phyloP scores from a whole-genome alignment of 2,329 filamentous ascomycete species.

The Helicocarpus griseus region DNA sequence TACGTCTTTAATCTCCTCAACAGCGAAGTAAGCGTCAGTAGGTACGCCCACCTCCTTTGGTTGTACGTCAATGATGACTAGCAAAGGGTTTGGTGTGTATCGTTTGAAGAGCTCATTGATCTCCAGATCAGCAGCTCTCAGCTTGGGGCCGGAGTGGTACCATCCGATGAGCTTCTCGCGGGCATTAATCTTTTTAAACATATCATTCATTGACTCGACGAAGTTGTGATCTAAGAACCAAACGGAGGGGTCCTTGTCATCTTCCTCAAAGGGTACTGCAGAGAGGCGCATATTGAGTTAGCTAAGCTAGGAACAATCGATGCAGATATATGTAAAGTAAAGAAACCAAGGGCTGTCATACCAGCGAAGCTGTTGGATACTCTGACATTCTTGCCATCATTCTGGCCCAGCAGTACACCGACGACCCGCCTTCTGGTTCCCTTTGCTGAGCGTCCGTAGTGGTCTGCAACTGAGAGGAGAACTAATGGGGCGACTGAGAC shows the following conservation, averaged over 20 bases:
- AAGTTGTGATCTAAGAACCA: conserved; percentile 99
- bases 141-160: conserved; percentile 97
- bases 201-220: conserved; percentile 98
- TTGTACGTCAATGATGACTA: conserved; percentile 97
- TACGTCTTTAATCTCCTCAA: conserved; percentile 99
- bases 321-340: background rate
- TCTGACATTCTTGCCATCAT: conserved; percentile 89
- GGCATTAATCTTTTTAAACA: conserved; percentile 99
- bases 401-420: conserved; percentile 87
- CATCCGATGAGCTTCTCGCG: conserved; percentile 98
- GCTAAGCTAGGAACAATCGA: conserved; percentile 2
- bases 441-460: conserved; percentile 90
- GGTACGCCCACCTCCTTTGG: conserved; percentile 96
- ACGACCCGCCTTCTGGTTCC: conserved; percentile 84
- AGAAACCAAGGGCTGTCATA: conserved; percentile 33
- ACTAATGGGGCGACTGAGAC: conserved; percentile 97
- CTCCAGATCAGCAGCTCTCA: conserved; percentile 90
- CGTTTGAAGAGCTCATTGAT: conserved; percentile 99
- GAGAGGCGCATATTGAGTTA: background rate
- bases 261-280: conserved; percentile 93
- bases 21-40: conserved; percentile 97
- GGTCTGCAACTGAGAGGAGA: conserved; percentile 93
- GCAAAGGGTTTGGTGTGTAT: conserved; percentile 90
- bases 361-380: conserved; percentile 99
- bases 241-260: conserved; percentile 95